Percentiles rank a stretch among this genome's conserved stretches.
Conservation (phyloP, 768 basidiomycete genomes). For the Hemileccinum impolitum region DNA sequence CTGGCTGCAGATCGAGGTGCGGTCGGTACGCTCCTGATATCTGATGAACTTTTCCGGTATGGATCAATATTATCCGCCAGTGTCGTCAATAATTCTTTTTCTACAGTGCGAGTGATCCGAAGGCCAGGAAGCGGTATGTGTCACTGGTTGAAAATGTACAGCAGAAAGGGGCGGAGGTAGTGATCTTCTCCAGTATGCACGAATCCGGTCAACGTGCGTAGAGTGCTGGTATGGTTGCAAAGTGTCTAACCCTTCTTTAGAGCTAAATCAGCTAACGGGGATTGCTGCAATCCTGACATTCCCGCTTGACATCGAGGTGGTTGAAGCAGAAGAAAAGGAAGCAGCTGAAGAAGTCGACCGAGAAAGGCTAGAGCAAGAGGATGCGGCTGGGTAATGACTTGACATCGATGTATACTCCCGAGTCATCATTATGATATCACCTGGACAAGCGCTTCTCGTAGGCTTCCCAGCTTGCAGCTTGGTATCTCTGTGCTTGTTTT, state of each 20-base stretch:
- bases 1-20: conserved; percentile 92
- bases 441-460: conserved; percentile 57
- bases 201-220: conserved; percentile 94
- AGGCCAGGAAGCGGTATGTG: conserved; percentile 79
- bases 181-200: conserved; percentile 99
- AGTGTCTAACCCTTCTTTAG: conserved; percentile 38
- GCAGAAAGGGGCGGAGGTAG: conserved; percentile 85
- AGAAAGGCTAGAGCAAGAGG: conserved; percentile 12
- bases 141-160: conserved; percentile 84
- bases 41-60: conserved; percentile 90
- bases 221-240: background rate
- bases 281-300: conserved; percentile 95
- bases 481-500: conserved; percentile 80
- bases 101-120: conserved; percentile 74
- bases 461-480: conserved; percentile 85
- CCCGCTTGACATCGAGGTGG: conserved; percentile 92
- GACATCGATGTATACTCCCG: background rate
- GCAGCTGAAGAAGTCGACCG: conserved; percentile 46
- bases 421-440: background rate
- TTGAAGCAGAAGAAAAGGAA: conserved; percentile 88
- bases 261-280: conserved; percentile 94
- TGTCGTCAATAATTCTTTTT: background rate
- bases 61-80: conserved; percentile 14
- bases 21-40: conserved; percentile 90
- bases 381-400: conserved; percentile 1